These are phyloP conservation scores for Haplographium delicatum DNA, from an alignment of 495 filamentous ascomycete species.

Conservation along the genomic window DNA sequence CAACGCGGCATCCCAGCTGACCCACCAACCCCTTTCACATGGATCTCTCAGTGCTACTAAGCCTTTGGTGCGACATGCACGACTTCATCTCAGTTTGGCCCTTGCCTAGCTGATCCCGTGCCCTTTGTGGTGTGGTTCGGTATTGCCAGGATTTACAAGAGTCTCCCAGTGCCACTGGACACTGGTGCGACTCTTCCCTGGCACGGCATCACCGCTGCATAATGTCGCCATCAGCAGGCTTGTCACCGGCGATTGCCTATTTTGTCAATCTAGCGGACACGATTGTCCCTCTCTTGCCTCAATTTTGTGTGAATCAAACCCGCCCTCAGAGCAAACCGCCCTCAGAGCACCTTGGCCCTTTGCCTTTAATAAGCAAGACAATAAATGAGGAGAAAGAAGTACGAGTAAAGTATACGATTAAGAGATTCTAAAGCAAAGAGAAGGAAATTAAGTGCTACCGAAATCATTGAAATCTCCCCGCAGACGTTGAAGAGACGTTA, in stretches of 20 bases:
- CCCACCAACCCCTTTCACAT: background rate
- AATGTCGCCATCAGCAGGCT: conserved; percentile 10
- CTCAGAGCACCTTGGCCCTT: conserved; percentile 7
- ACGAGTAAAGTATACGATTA: conserved; percentile 11
- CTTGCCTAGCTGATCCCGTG: conserved; percentile 2
- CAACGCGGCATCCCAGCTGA: background rate
- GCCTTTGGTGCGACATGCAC: conserved; percentile 4
- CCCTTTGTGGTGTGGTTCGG: conserved; percentile 1
- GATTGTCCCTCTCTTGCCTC: conserved; percentile 9
- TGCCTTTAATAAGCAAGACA: conserved; percentile 11
- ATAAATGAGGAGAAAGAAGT: conserved; percentile 8
- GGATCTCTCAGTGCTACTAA: conserved; percentile 5
- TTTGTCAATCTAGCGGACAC: conserved; percentile 9
- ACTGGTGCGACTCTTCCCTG: conserved; percentile 11
- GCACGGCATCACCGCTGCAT: conserved; percentile 8
- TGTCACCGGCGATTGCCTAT: conserved; percentile 7
- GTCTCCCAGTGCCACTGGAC: conserved; percentile 10
- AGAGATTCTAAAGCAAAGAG: conserved; percentile 8
- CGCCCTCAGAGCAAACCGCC: too few species aligned
- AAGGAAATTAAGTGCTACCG: conserved; percentile 10
- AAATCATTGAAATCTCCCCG: conserved; percentile 10
- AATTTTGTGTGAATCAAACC: conserved; percentile 7
- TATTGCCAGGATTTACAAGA: conserved; percentile 9
- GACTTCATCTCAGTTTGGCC: conserved; percentile 6
- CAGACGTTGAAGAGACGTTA: conserved; percentile 13